Conservation (phyloP, 257 asterid species). For the Thymus mandschuricus region DNA sequence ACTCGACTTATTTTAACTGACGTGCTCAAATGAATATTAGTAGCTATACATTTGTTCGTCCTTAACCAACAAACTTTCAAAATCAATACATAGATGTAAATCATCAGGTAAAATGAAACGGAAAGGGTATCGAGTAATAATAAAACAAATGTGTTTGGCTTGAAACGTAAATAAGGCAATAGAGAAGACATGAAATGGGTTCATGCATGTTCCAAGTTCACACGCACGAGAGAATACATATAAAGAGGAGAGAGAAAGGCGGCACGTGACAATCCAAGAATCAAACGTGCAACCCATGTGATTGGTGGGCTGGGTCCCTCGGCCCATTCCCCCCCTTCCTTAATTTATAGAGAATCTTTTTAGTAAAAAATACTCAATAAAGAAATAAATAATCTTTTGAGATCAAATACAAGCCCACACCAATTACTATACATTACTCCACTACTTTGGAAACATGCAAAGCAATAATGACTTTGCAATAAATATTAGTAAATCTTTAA, state of each 20-base stretch:
- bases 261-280: constrained; percentile 60
- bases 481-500: no score
- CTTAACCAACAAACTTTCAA: no score
- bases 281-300: constrained; percentile 73
- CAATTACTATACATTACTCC: constrained; percentile 29
- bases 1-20: no score
- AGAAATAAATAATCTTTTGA: constrained; percentile 6
- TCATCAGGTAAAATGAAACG: no score
- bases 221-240: constrained; percentile 32
- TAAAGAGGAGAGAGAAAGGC: constrained; percentile 33
- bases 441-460: no score
- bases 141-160: no score
- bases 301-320: constrained; percentile 56
- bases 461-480: constrained; percentile 40
- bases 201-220: constrained; percentile 40
- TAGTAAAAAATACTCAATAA: constrained; percentile 32
- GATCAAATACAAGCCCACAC: constrained; percentile 34
- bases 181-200: constrained; percentile 26
- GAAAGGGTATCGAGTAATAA: no score
- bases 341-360: constrained; percentile 24
- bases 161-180: no score
- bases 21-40: no score
- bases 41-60: no score
- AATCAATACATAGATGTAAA: no score
- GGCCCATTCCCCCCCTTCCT: constrained; percentile 44